Conservation (phyloP, 1,139 yeast genomes). For the Tardiomyces depauwii region DNA sequence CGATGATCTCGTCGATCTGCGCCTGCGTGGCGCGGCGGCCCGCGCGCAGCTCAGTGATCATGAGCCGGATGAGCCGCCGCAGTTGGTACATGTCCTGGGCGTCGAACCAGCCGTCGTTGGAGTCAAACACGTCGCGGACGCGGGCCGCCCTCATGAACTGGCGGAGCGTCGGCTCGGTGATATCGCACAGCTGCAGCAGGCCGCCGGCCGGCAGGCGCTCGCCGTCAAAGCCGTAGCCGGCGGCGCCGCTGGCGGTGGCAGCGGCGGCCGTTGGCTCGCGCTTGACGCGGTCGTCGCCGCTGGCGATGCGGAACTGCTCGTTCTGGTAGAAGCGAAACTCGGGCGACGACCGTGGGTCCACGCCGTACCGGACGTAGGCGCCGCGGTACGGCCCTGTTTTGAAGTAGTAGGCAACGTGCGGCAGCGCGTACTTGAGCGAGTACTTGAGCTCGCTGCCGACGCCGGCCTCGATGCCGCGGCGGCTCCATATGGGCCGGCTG, state of each 20-base stretch:
- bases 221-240: slow-evolving; percentile 63
- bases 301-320: slow-evolving; percentile 61
- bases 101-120: slow-evolving; percentile 64
- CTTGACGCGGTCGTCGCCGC: slow-evolving; percentile 18
- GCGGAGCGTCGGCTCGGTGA: slow-evolving; percentile 53
- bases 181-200: slow-evolving; percentile 73
- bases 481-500: slow-evolving; percentile 74
- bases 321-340: slow-evolving; percentile 63
- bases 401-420: slow-evolving; percentile 70
- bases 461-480: slow-evolving; percentile 52
- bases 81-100: slow-evolving; percentile 50
- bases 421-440: slow-evolving; percentile 58
- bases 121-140: slow-evolving; percentile 23
- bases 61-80: slow-evolving; percentile 61
- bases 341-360: slow-evolving; percentile 54
- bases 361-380: slow-evolving; percentile 69
- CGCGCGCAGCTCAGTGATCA: slow-evolving; percentile 44
- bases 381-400: slow-evolving; percentile 95
- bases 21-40: slow-evolving; percentile 30
- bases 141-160: slow-evolving; percentile 35
- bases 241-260: slow-evolving; percentile 17
- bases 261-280: neutral
- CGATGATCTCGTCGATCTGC: slow-evolving; percentile 36
- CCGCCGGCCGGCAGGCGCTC: slow-evolving; percentile 53
- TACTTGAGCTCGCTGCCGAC: slow-evolving; percentile 40